Base-by-base conservation (phyloP, 257 asterid species). In the Jacaranda mimosifolia region DNA sequence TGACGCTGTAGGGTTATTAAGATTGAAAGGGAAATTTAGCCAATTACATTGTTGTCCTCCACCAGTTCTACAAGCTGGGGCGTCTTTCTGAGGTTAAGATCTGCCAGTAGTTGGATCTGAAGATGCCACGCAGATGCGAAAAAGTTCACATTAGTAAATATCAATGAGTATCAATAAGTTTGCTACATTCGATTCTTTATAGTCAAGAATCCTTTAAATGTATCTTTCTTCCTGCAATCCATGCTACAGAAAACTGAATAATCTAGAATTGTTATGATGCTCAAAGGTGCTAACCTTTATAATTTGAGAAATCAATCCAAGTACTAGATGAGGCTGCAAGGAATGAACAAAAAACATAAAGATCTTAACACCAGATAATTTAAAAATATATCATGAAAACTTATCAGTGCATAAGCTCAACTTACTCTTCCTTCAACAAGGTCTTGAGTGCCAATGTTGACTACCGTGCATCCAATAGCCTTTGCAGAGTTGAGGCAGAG, bases 391-490 rank as follows among this genome's bases (percentile, higher is more conserved):
- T 46, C 60, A 70, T 14, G 77, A 40, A 72, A 65, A 77, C 18
- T 40, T 57, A 72, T 51, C 49, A 68, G 45, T 71, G 39, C 76
- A 70, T 63, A 36, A 73, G 77, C 74, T 73, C 76, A 78, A 82
- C 99, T 89, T 86, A 94, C 99, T 85, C 99, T 90, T 91, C 98
- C 99, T 86, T 94, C 99, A 82, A 91, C 77, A 75, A 94, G 86
- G 84, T 94, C 99, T 71, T 94, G 98, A 77, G 90, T 88, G 77
- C 98, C 98, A 75, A 94, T 92, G 80, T 94, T 94, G 49, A 94
- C 98, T 8, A 94, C 98, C 4, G 97, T 94, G 84, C 98, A 94
- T 48, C 98, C 98, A 85, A 94, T 94, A 63, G 98, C 98, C 86
- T 94, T 94, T 43, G 98, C 98, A 83, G 98, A 94, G 87, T 94